phyloP scores from a whole-genome alignment of 345 rosid genomes.

The Citropsis articulata region DNA sequence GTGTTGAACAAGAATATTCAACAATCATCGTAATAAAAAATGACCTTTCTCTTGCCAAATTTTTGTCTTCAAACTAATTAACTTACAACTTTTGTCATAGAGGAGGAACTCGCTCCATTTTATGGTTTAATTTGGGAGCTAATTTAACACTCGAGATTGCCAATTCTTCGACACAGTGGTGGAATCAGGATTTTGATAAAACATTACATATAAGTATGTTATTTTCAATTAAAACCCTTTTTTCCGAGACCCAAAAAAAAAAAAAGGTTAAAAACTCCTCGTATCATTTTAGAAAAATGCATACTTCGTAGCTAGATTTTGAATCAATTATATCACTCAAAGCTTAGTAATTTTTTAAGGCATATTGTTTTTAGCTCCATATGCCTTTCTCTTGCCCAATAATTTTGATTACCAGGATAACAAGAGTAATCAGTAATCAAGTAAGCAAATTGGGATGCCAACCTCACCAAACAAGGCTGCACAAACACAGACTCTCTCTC shows the following conservation, averaged over 20 bases:
- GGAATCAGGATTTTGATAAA: too few relatives aligned
- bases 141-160: too few relatives aligned
- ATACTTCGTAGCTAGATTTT: too few relatives aligned
- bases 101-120: too few relatives aligned
- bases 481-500: background rate
- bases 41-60: background rate
- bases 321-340: background rate
- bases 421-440: background rate
- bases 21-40: background rate
- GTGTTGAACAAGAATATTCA: background rate
- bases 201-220: too few relatives aligned
- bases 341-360: background rate
- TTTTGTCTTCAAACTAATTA: background rate
- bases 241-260: too few relatives aligned
- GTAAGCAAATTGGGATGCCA: constrained; percentile 44
- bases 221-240: too few relatives aligned
- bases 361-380: background rate
- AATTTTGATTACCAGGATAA: background rate
- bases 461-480: constrained; percentile 42
- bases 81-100: too few relatives aligned
- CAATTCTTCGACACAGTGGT: background rate
- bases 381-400: background rate
- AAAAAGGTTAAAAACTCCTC: too few relatives aligned
- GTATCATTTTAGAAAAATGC: too few relatives aligned
- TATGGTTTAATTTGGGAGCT: too few relatives aligned